Evolutionary conservation across 768 basidiomycete genomes (phyloP), one percentile per base, ranked within the genome.

Genomic region (Suillus americanus): DNA sequence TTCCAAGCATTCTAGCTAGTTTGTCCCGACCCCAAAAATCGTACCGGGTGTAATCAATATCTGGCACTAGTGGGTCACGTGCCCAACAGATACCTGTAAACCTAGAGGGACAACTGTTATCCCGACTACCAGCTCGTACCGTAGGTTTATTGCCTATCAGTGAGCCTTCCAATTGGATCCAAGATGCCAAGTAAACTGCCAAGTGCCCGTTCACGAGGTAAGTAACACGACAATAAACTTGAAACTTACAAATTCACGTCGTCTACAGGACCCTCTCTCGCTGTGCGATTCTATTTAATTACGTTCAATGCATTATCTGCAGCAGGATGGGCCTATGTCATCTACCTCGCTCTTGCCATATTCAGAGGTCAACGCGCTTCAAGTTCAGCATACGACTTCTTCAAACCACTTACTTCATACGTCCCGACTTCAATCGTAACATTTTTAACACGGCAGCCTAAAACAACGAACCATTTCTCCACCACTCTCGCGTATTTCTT

Each of bases 231-330:
- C 23, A 3, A 54, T 43, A 57, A 10, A 35, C 45, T 35, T 18
- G 30, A 28, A 38, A 45, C 5, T 35, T 10, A 35, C 16, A 12
- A 8, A 45, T 10, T 30, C 4, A 51, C 61, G 25, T 62, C 40
- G 10, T 53, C 20, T 18, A 45, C 25, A 50, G 51, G 23, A 13
- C 65, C 56, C 43, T 66, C 56, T 46, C 35, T 45, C 6, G 25
- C 43, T 37, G 53, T 41, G 25, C 51, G 60, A 6, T 71, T 69
- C 74, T 97, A 97, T 79, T 83, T 98, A 3, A 69, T 92, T 62
- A 74, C 79, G 0, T 98, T 95, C 83, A 97, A 98, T 78, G 69
- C 83, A 67, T 70, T 89, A 41, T 95, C 94, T 0, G 80, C 89
- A 0, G 55, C 87, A 16, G 90, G 89, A 53, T 98, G 96, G 96